Percentiles rank a stretch among this genome's conserved stretches.
Evolutionary conservation across 306 rosid species (phyloP).

Genomic region (Carpinus viminea): DNA sequence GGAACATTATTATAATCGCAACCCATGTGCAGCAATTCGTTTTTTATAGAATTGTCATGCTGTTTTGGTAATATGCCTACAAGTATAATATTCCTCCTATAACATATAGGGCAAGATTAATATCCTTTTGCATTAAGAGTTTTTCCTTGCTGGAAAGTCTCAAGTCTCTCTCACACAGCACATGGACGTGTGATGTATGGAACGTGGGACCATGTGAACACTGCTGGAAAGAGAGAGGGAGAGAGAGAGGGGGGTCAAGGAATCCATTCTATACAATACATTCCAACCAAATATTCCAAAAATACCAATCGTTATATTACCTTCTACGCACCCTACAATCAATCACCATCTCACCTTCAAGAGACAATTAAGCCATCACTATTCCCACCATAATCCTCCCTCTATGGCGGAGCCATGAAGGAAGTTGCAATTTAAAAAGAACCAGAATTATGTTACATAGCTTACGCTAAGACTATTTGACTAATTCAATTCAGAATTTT

Average conservation of each 20-base stretch:
- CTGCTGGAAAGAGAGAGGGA: slow-evolving; percentile 47
- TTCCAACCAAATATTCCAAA: slow-evolving; percentile 42
- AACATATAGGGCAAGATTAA: slow-evolving; percentile 37
- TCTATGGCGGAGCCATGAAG: slow-evolving; percentile 9
- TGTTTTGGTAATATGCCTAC: slow-evolving; percentile 16
- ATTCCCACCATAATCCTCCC: slow-evolving; percentile 18
- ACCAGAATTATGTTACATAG: slow-evolving; percentile 1
- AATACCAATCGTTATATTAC: slow-evolving; percentile 56
- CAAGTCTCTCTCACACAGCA: slow-evolving; percentile 47
- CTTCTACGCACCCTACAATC: slow-evolving; percentile 26
- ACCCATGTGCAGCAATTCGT: slow-evolving; percentile 23
- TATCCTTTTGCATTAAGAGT: slow-evolving; percentile 21
- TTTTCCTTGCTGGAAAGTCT: slow-evolving; percentile 43
- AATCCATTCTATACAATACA: slow-evolving; percentile 41
- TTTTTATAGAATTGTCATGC: background rate
- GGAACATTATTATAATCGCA: background rate
- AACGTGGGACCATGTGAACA: slow-evolving; percentile 55
- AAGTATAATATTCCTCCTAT: slow-evolving; percentile 32
- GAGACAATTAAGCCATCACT: slow-evolving; percentile 39
- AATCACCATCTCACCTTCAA: slow-evolving; percentile 29
- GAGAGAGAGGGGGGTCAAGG: slow-evolving; percentile 33
- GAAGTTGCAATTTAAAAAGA: slow-evolving; percentile 3
- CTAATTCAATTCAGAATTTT: background rate
- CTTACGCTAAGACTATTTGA: background rate
- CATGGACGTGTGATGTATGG: slow-evolving; percentile 50